Base-by-base conservation (phyloP, 2,329 filamentous ascomycete genomes). In the Aureobasidium pullulans region DNA sequence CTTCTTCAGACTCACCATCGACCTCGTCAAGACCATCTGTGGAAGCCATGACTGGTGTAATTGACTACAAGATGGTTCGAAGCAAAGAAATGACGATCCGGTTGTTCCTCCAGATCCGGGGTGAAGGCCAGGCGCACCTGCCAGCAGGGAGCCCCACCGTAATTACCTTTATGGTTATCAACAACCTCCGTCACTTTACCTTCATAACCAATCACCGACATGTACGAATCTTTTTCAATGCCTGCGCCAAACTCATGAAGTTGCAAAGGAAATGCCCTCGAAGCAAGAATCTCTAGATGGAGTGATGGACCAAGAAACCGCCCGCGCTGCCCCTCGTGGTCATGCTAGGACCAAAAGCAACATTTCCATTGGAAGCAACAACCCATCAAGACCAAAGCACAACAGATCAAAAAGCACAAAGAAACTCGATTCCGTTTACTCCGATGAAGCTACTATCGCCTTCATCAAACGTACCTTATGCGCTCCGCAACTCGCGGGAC, bases 381-480 rank as follows among this genome's bases (percentile, higher is more conserved):
- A 37, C 15, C 16, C 16, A 47, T 6, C 34, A 34, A 65, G 69
- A 76, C 72, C 53, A 79, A 86, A 31, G 29, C 60, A 42, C 28
- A 19, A 16, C 19, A 50, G 39, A 43, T 58, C 52, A 31, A 58
- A 42, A 39, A 59, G 59, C 52, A 62, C 8, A 13, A 59, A 59
- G 32, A 59, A 59, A 37, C 13, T 46, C 6, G 57, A 59, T 23
- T 52, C 48, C 0, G 46, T 53, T 8, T 52, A 52, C 32, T 89
- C 88, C 39, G 88, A 96, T 70, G 87, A 84, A 69, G 86, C 88
- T n/a, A 96, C 91, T 0, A 76, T 84, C 29, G 81, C 86, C 62
- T 83, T 96, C 64, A 89, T 96, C 73, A 89, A 91, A 62, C 87
- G 90, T 52, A 86, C 87, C 39, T 83, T 97, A 49, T 96, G 90